Evolutionary conservation across 2,329 filamentous ascomycete species (phyloP).

Genomic region (Scedosporium aurantiacum): DNA sequence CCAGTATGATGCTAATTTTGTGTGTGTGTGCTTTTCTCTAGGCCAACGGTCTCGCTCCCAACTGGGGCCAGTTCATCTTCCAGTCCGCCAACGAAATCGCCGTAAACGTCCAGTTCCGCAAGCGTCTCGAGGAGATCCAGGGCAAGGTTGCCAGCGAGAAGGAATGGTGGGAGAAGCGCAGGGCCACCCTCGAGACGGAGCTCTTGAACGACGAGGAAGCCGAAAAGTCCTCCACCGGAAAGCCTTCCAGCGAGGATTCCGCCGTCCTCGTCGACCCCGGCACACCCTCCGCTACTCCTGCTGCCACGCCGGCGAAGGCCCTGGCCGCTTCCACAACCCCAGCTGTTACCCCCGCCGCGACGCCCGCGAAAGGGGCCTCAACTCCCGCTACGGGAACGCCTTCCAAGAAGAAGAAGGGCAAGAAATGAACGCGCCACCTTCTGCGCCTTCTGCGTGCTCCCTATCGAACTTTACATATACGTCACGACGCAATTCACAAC

Average conservation of each 20-base stretch:
- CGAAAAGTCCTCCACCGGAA: constrained; percentile 20
- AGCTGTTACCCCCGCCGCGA: not conserved
- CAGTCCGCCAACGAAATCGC: constrained; percentile 95
- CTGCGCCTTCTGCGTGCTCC: not conserved
- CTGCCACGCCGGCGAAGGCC: constrained; percentile 20
- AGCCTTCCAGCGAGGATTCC: constrained; percentile 24
- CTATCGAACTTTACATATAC: not conserved
- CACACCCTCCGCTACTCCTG: not conserved
- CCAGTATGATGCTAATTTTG: not conserved
- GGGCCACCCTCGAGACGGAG: constrained; percentile 58
- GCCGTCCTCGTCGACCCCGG: constrained; percentile 62
- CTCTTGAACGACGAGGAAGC: constrained; percentile 60
- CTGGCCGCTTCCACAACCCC: not conserved
- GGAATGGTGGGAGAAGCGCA: constrained; percentile 86
- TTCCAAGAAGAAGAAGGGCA: constrained; percentile 43
- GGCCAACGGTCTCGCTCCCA: constrained; percentile 81
- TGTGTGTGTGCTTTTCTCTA: constrained; percentile 23
- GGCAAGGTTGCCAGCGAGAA: constrained; percentile 62
- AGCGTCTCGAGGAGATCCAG: constrained; percentile 65
- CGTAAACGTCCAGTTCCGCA: constrained; percentile 67
- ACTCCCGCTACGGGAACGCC: constrained; percentile 24
- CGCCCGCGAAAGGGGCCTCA: not conserved
- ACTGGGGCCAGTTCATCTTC: constrained; percentile 93
- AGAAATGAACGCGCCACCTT: constrained; percentile 1
- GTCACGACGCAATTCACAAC: not conserved